A percentile compares a stretch with the other conserved stretches of the same genome.
phyloP scores from a whole-genome alignment of 2,329 filamentous ascomycete species.

The Talaromyces albobiverticillius region DNA sequence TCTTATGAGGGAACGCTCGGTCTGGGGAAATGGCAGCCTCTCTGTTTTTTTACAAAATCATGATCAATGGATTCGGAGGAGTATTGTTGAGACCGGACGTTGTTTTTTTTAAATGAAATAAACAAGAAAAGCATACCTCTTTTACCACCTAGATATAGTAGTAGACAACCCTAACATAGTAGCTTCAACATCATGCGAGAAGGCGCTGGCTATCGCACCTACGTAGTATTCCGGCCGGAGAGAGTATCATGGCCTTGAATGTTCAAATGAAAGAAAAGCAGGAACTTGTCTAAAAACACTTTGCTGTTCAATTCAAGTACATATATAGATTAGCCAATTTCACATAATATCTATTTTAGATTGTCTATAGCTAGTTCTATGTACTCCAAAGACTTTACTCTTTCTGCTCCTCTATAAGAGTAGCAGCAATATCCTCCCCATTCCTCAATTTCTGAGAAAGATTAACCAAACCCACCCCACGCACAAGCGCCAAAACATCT shows the following conservation, averaged over 20 bases:
- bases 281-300: too few relatives aligned
- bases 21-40: neutral
- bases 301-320: too few relatives aligned
- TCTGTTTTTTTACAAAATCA: neutral
- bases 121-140: neutral
- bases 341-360: too few relatives aligned
- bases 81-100: neutral
- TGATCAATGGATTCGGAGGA: neutral
- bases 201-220: too few relatives aligned
- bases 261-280: too few relatives aligned
- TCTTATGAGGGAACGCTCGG: conserved; percentile 4
- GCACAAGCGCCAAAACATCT: conserved; percentile 29
- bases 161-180: too few relatives aligned
- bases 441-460: conserved; percentile 20
- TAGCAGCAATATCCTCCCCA: conserved; percentile 4
- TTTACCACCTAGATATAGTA: too few relatives aligned
- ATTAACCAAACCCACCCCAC: conserved; percentile 35
- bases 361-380: neutral
- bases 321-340: too few relatives aligned
- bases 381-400: neutral
- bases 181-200: too few relatives aligned
- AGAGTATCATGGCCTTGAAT: too few relatives aligned
- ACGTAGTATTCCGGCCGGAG: too few relatives aligned
- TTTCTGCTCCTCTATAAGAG: neutral
- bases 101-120: neutral